Evolutionary conservation across 148 eudicot genomes (phyloP).

Genomic region (Cornus suecica): DNA sequence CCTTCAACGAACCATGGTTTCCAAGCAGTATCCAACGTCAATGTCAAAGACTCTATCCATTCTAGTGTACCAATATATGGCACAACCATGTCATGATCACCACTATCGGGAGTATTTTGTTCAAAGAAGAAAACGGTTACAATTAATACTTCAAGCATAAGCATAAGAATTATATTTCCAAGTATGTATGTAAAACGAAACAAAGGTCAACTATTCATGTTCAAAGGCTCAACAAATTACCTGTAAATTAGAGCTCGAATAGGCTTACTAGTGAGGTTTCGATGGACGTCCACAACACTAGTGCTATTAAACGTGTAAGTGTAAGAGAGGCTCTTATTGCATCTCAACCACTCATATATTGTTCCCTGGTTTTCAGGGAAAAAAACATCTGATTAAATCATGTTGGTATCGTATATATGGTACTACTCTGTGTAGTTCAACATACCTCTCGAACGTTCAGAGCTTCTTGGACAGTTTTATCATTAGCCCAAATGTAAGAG

Average conservation of each 20-base stretch:
- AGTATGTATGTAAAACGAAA: neutral
- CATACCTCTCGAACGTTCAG: conserved; percentile 29
- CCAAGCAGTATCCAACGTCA: conserved; percentile 16
- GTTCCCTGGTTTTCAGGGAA: conserved; percentile 21
- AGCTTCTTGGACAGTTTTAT: conserved; percentile 30
- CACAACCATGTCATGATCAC: conserved; percentile 32
- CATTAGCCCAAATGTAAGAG: conserved; percentile 30
- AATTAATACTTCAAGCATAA: too few relatives aligned
- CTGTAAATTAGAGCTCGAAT: conserved; percentile 21
- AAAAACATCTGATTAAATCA: neutral
- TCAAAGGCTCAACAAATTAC: neutral
- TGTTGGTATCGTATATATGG: too few relatives aligned
- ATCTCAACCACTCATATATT: conserved; percentile 23
- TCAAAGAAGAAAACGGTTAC: too few relatives aligned
- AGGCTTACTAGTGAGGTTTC: conserved; percentile 17
- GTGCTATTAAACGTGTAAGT: conserved; percentile 3
- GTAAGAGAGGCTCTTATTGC: conserved; percentile 17
- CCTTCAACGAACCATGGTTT: conserved; percentile 29
- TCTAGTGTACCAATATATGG: conserved; percentile 18
- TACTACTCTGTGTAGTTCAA: neutral
- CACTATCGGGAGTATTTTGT: conserved; percentile 10
- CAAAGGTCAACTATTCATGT: too few relatives aligned
- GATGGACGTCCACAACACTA: conserved; percentile 21
- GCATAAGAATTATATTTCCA: too few relatives aligned
- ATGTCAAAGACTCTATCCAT: conserved; percentile 20